Evolutionary conservation across 2,329 filamentous ascomycete genomes (phyloP).

Genomic region (Trichoderma cornu-damae): DNA sequence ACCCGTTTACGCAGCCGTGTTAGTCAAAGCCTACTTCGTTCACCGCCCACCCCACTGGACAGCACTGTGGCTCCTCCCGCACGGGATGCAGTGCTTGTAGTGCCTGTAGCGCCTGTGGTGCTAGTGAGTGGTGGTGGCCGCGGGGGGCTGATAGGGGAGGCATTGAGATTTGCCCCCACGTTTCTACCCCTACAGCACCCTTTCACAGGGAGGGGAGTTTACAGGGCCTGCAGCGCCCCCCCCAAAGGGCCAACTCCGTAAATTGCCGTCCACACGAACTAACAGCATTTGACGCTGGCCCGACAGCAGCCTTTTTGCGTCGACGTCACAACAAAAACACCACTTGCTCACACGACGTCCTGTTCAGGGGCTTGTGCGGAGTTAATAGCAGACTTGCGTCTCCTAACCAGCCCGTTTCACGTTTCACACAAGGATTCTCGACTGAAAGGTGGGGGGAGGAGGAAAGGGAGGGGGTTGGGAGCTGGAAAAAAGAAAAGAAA

Average conservation of each 20-base stretch:
- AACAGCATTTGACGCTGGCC: too few relatives aligned
- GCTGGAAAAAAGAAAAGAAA: neutral
- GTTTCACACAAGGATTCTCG: neutral
- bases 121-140: too few relatives aligned
- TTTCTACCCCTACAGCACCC: conserved; percentile 10
- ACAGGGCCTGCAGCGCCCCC: conserved; percentile 4
- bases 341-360: neutral
- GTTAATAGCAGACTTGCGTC: neutral
- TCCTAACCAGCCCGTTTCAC: neutral
- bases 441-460: neutral
- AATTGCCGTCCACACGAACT: neutral
- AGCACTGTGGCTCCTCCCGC: conserved; percentile 13
- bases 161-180: conserved; percentile 9
- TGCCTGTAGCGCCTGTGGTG: too few relatives aligned
- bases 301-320: too few relatives aligned
- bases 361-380: neutral
- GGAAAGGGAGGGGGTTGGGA: neutral
- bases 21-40: conserved; percentile 6
- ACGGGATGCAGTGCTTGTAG: too few relatives aligned
- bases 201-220: neutral
- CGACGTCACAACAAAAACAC: neutral
- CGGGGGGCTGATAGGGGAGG: conserved; percentile 1
- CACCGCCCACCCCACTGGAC: conserved; percentile 17
- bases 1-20: conserved; percentile 12
- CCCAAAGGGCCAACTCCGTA: conserved; percentile 5